Conservation (phyloP, 768 basidiomycete species). For the Naganishia antarctica region DNA sequence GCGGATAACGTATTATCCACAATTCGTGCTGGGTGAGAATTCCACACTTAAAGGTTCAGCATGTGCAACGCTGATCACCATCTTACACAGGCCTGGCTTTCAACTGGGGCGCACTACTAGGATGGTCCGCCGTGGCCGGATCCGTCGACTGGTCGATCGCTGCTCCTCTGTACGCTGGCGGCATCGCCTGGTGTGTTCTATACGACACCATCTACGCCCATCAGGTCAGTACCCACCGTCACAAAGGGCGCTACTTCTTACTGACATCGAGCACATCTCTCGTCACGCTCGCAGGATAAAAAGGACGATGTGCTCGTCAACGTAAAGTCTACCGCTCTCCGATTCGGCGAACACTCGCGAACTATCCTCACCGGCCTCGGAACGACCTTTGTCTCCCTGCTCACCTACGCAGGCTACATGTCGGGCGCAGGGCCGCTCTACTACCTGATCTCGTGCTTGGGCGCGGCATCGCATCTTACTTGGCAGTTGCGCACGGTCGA, state of each 20-base stretch:
- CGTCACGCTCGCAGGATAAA: constrained; percentile 66
- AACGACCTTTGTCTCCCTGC: constrained; percentile 63
- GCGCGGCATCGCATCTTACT: constrained; percentile 70
- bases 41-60: too few relatives aligned
- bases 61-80: background rate
- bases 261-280: background rate
- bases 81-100: constrained; percentile 72
- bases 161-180: constrained; percentile 81
- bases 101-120: constrained; percentile 94
- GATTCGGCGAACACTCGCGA: constrained; percentile 74
- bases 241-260: background rate
- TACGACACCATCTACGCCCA: constrained; percentile 99
- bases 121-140: constrained; percentile 90
- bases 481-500: constrained; percentile 71
- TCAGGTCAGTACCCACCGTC: constrained; percentile 57
- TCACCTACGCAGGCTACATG: constrained; percentile 73
- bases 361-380: constrained; percentile 72
- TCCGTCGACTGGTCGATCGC: constrained; percentile 74
- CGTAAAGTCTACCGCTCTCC: constrained; percentile 87
- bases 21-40: constrained; percentile 77
- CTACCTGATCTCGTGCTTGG: constrained; percentile 65
- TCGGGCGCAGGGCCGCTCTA: constrained; percentile 73
- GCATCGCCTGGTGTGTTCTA: constrained; percentile 86
- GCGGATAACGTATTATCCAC: constrained; percentile 92
- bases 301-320: constrained; percentile 77